Conservation (phyloP, 73 alveolate species). For the Uronychia binucleata region DNA sequence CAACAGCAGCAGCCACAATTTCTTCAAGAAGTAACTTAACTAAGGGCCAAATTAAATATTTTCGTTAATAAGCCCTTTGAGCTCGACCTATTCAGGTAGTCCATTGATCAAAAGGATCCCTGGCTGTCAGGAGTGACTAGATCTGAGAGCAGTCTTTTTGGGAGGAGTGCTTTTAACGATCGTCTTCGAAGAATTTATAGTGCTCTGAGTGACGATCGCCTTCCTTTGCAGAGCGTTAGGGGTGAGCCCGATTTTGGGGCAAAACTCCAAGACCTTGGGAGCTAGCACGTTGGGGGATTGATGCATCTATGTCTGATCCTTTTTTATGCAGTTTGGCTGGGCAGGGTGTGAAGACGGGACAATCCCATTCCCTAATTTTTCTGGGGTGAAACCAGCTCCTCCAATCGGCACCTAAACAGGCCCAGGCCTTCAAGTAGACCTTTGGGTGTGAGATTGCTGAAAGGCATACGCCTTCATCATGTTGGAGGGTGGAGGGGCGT, state of each 20-base stretch:
- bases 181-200: background rate
- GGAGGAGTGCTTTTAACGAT: background rate
- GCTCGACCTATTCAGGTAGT: no score
- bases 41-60: background rate
- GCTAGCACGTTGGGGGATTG: background rate
- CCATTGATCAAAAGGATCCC: no score
- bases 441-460: background rate
- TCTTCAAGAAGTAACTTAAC: background rate
- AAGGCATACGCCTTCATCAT: background rate
- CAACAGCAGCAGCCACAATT: background rate
- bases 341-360: no score
- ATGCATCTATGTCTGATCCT: no score
- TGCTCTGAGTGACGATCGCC: background rate
- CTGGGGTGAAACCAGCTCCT: no score
- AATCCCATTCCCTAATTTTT: no score
- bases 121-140: background rate
- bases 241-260: background rate
- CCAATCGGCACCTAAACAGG: no score
- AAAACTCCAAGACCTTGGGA: background rate
- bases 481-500: background rate
- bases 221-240: background rate
- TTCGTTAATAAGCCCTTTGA: background rate
- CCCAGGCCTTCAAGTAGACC: background rate
- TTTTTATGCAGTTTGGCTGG: no score
- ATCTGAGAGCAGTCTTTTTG: background rate